Conservation (phyloP, 2,329 filamentous ascomycete genomes). For the Didymellaceae sp. region DNA sequence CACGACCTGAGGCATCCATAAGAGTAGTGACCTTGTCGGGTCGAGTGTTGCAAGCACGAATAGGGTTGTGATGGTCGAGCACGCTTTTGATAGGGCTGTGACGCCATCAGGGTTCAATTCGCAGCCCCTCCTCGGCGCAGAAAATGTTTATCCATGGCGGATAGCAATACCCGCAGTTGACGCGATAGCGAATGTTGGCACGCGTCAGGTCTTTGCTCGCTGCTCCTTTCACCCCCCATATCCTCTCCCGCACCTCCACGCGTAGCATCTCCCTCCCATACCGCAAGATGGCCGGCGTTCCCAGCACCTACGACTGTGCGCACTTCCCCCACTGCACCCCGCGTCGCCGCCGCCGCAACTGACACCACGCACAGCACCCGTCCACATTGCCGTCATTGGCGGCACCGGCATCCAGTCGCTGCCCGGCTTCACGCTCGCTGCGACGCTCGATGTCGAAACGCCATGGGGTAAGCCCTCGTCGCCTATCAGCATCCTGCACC, state of each 20-base stretch:
- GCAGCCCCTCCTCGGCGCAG: conserved; percentile 25
- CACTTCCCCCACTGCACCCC: background rate
- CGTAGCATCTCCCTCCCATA: conserved; percentile 33
- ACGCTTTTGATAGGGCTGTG: conserved; percentile 21
- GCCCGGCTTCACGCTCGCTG: conserved; percentile 84
- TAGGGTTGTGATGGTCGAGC: too few relatives aligned
- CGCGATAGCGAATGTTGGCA: conserved; percentile 27
- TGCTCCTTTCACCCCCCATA: background rate
- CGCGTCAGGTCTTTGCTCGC: conserved; percentile 15
- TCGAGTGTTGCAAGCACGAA: too few relatives aligned
- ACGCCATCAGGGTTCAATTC: conserved; percentile 33
- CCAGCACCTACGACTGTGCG: conserved; percentile 42
- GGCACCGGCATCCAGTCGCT: conserved; percentile 91
- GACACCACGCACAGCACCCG: conserved; percentile 49
- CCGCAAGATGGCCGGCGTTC: conserved; percentile 45
- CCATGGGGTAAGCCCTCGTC: conserved; percentile 86
- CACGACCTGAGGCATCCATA: too few relatives aligned
- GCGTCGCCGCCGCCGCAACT: conserved; percentile 1
- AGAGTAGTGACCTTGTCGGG: too few relatives aligned
- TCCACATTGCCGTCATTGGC: conserved; percentile 60
- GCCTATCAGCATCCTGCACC: conserved; percentile 85
- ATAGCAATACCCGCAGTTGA: too few relatives aligned
- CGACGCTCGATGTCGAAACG: conserved; percentile 75
- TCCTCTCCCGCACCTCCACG: background rate
- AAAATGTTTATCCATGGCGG: conserved; percentile 30